phyloP scores from a whole-genome alignment of 257 asterid species.

The Forsythia suspensa region DNA sequence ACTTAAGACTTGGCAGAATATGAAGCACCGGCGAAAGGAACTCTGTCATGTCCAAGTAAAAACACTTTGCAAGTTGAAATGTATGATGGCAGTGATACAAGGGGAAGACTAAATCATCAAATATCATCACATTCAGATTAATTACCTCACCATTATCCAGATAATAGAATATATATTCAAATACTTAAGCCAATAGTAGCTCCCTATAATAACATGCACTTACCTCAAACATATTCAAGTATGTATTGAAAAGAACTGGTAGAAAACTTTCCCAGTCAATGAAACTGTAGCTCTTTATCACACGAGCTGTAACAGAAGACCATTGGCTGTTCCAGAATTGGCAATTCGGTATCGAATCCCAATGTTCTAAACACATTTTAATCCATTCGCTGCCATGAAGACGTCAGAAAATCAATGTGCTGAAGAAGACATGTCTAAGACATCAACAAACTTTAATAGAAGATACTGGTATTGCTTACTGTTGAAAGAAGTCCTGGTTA shows the following conservation, averaged over 20 bases:
- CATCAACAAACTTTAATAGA: slow-evolving; percentile 17
- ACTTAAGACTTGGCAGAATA: not conserved
- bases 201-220: slow-evolving; percentile 22
- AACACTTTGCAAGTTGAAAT: not conserved
- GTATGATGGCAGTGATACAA: not conserved
- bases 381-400: slow-evolving; percentile 72
- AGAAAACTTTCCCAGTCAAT: slow-evolving; percentile 74
- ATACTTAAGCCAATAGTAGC: slow-evolving; percentile 9
- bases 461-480: slow-evolving; percentile 49
- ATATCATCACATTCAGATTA: not conserved
- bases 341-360: slow-evolving; percentile 89
- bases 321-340: slow-evolving; percentile 98
- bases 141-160: not conserved
- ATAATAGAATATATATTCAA: not conserved
- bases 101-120: not conserved
- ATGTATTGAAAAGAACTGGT: slow-evolving; percentile 74
- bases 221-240: slow-evolving; percentile 95
- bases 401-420: slow-evolving; percentile 26
- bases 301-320: slow-evolving; percentile 94
- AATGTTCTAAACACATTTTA: slow-evolving; percentile 55
- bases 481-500: slow-evolving; percentile 78
- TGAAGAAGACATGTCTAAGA: slow-evolving; percentile 19
- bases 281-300: slow-evolving; percentile 69
- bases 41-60: not conserved
- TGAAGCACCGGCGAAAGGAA: not conserved